Conservation (phyloP, 345 rosid genomes). For the Corchorus olitorius region DNA sequence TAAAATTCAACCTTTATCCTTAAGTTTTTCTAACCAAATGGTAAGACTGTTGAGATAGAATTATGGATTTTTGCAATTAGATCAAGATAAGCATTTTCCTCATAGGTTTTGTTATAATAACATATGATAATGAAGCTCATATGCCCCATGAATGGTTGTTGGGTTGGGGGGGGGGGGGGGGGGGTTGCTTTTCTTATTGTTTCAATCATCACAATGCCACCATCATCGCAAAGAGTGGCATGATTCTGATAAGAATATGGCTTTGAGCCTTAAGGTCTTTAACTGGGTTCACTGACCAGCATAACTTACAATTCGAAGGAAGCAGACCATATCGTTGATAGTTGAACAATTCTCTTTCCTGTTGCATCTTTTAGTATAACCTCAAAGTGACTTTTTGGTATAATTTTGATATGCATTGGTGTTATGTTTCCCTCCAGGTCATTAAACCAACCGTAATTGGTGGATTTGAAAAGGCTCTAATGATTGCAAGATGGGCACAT, state of each 20-base stretch:
- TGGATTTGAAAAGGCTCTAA: conserved; percentile 82
- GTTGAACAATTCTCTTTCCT: not conserved
- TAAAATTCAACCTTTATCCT: not conserved
- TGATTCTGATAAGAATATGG: no score
- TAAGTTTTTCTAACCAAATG: not conserved
- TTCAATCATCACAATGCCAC: not conserved
- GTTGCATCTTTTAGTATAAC: conserved; percentile 3
- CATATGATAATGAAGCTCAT: not conserved
- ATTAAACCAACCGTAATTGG: conserved; percentile 90
- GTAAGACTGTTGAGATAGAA: conserved; percentile 12
- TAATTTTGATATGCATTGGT: conserved; percentile 17
- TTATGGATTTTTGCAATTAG: not conserved
- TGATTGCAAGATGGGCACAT: conserved; percentile 85
- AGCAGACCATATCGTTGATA: not conserved
- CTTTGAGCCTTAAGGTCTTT: not conserved
- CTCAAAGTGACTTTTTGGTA: not conserved
- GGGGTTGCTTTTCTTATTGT: conserved; percentile 2
- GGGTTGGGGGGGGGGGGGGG: no score
- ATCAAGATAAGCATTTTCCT: not conserved
- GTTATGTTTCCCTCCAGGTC: conserved; percentile 48
- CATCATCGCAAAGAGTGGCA: not conserved
- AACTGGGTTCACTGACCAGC: not conserved
- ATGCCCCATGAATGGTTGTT: not conserved
- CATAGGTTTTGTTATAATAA: not conserved
- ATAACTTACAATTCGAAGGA: not conserved